Evolutionary conservation across 148 eudicot species (phyloP).

Genomic region (Polygonum aviculare): DNA sequence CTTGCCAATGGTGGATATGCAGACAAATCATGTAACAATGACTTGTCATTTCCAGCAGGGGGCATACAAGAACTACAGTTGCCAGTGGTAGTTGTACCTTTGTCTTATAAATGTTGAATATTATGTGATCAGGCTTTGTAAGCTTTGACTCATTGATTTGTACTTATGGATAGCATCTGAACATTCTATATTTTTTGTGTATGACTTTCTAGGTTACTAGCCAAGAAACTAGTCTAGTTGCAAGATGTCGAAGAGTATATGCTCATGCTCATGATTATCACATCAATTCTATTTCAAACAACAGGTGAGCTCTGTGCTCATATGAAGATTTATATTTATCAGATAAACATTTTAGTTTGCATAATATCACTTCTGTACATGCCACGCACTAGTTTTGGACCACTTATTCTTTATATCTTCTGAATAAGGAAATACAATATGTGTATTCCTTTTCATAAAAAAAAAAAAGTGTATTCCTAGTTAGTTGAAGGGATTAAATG

Average conservation of each 20-base stretch:
- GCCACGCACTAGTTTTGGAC: background rate
- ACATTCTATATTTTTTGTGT: background rate
- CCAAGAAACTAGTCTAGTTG: constrained; percentile 61
- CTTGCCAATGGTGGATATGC: constrained; percentile 48
- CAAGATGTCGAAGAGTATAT: constrained; percentile 77
- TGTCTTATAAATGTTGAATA: background rate
- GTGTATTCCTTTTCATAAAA: too few species aligned
- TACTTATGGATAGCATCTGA: background rate
- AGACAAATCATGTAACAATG: constrained; percentile 32
- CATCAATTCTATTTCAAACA: constrained; percentile 76
- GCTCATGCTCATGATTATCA: constrained; percentile 93
- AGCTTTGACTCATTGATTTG: background rate
- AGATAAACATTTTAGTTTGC: background rate
- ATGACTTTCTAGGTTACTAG: constrained; percentile 44
- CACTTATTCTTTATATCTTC: background rate
- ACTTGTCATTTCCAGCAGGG: constrained; percentile 48
- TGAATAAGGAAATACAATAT: too few species aligned
- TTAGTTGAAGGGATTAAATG: background rate
- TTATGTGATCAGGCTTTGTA: background rate
- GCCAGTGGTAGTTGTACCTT: constrained; percentile 62
- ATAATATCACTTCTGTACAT: background rate
- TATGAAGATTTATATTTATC: background rate
- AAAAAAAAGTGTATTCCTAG: background rate
- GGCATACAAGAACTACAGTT: constrained; percentile 54
- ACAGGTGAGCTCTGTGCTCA: constrained; percentile 34